Base-by-base conservation (phyloP, 768 basidiomycete genomes). In the Lactarius trivialis region DNA sequence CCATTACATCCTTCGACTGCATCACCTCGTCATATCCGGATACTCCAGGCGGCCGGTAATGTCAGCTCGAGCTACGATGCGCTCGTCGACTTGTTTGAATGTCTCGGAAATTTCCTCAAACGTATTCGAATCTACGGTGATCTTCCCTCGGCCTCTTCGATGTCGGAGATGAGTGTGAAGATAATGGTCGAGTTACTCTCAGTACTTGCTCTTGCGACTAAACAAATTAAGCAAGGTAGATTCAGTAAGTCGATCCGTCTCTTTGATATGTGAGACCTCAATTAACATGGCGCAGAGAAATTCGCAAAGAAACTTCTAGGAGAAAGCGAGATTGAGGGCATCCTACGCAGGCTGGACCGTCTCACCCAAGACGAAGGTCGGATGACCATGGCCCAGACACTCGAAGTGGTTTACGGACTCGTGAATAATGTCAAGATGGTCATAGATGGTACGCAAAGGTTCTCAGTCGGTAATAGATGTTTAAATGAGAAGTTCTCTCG, bases 171-270 rank as follows among this genome's bases (percentile, higher is more conserved):
- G 4, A 4, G 56, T 3, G 28, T 33, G 3, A 41, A 56, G 30
- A 50, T 61, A 15, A 30, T 61, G 8, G 55, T 50, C 15, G 54
- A 61, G 32, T 28, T 61, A 19, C 34, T 61, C n/a, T 37, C 36
- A 3, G 55, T 34, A 0, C 28, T 61, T 7, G 54, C 60, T 7
- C 36, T 61, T 2, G 60, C 60, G 4, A 56, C 55, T 7, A 56
- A 50, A n/a, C 34, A 61, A n/a, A 48, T 61, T 36, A 39, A 26
- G 0, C 36, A 56, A 3, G 48, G 60, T 2, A 43, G 28, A 49
- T 37, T 61, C 4, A 61, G 55, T 61, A 11, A 61, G 60, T 50
- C 0, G 3, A 1, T 14, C 14, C 12, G 14, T 1, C n/a, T 33
- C 14, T 4, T 11, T 7, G 2, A 17, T 21, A 6, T 3, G 36